These are phyloP conservation scores for Phlebiopsis gigantea DNA, from an alignment of 768 basidiomycete genomes.

Conservation along the genomic window DNA sequence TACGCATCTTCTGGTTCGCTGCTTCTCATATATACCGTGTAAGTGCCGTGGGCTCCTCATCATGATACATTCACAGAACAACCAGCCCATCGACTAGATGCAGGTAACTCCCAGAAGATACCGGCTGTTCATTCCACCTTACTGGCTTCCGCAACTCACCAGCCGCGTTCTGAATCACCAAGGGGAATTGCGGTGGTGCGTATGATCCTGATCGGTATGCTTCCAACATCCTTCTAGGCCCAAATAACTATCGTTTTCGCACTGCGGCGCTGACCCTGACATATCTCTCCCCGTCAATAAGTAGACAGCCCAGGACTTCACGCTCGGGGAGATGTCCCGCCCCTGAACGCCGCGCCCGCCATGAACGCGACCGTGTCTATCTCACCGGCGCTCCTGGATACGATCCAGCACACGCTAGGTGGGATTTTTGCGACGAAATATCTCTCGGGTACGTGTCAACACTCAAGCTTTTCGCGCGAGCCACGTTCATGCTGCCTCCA, in stretches of 20 bases:
- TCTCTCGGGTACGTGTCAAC: no score
- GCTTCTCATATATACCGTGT: no score
- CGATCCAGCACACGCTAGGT: no score
- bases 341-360: no score
- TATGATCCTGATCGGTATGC: no score
- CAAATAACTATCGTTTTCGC: neutral
- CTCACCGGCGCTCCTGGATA: neutral
- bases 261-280: neutral
- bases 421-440: no score
- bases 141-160: neutral
- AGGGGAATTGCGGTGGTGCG: neutral
- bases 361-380: neutral
- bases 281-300: no score
- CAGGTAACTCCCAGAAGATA: neutral
- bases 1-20: no score
- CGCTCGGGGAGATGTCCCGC: no score
- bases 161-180: neutral
- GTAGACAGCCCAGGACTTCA: no score
- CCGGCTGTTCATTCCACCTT: neutral
- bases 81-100: neutral
- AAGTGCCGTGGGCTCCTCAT: neutral
- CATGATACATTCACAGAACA: neutral
- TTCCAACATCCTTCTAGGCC: neutral
- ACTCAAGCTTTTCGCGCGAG: no score
- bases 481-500: no score